Evolutionary conservation across 2,329 filamentous ascomycete genomes (phyloP).

Genomic region (Aspergillus viridinutans): DNA sequence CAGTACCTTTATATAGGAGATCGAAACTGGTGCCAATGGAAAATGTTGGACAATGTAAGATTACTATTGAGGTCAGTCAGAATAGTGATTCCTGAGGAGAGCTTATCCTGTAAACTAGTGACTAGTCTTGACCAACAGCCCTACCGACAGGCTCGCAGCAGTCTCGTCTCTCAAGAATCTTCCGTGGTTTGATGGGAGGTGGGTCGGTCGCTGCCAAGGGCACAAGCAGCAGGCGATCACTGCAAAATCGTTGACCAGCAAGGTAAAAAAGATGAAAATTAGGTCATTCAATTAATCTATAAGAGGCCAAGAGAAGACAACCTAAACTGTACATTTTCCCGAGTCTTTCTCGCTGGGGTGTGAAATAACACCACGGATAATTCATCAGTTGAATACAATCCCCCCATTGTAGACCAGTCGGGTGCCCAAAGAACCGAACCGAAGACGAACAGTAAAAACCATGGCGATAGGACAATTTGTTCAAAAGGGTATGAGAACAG

Average conservation of each 20-base stretch:
- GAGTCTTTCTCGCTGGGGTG: neutral
- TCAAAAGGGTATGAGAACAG: constrained; percentile 7
- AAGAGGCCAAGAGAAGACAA: constrained; percentile 5
- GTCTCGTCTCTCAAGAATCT: too few species aligned
- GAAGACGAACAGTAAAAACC: constrained; percentile 9
- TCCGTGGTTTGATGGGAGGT: too few species aligned
- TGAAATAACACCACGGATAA: constrained; percentile 1
- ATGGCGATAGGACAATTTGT: constrained; percentile 7
- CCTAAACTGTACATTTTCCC: constrained; percentile 13
- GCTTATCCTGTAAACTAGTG: too few species aligned
- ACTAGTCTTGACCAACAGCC: too few species aligned
- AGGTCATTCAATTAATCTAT: constrained; percentile 7
- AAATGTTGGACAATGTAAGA: too few species aligned
- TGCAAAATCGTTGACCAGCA: too few species aligned
- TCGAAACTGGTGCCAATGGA: neutral
- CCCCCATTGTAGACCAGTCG: neutral
- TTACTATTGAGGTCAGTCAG: too few species aligned
- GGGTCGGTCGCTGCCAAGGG: too few species aligned
- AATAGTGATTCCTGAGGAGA: too few species aligned
- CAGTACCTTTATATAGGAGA: too few species aligned
- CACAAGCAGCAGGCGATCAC: too few species aligned
- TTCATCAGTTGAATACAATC: constrained; percentile 4
- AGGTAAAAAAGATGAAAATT: neutral
- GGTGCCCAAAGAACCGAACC: constrained; percentile 1
- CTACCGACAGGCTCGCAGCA: too few species aligned